These are phyloP conservation scores for Vaccinium corymbosum DNA, from an alignment of 148 eudicot genomes.

Conservation along the genomic window DNA sequence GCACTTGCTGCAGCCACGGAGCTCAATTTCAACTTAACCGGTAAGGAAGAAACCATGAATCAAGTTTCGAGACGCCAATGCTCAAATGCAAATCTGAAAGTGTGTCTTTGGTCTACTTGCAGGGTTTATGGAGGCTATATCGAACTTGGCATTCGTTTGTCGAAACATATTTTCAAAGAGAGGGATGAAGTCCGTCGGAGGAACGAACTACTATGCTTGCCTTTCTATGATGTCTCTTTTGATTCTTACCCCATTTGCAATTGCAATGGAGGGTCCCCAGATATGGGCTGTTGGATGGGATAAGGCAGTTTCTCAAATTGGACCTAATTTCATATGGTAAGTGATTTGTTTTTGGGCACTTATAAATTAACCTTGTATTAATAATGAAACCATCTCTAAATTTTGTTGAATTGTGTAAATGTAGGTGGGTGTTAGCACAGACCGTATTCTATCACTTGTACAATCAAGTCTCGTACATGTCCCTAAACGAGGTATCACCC, in stretches of 20 bases:
- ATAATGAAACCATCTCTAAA: background rate
- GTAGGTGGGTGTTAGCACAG: slow-evolving; percentile 52
- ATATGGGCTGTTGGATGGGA: slow-evolving; percentile 51
- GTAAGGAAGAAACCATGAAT: slow-evolving; percentile 14
- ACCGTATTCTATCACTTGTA: slow-evolving; percentile 53
- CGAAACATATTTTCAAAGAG: slow-evolving; percentile 49
- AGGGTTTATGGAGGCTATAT: slow-evolving; percentile 53
- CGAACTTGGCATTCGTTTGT: slow-evolving; percentile 46
- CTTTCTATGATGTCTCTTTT: slow-evolving; percentile 45
- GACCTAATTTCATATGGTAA: slow-evolving; percentile 44
- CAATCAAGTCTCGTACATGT: slow-evolving; percentile 59
- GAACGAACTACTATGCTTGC: slow-evolving; percentile 48
- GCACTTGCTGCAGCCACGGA: slow-evolving; percentile 49
- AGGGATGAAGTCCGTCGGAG: slow-evolving; percentile 49
- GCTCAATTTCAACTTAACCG: slow-evolving; percentile 47
- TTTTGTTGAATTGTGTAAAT: background rate
- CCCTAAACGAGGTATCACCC: slow-evolving; percentile 48
- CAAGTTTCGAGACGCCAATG: slow-evolving; percentile 23
- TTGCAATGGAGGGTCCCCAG: slow-evolving; percentile 55
- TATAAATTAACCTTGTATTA: background rate
- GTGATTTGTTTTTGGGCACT: background rate
- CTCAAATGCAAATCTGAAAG: background rate
- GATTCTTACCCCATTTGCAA: slow-evolving; percentile 51
- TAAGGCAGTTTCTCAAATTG: slow-evolving; percentile 40
- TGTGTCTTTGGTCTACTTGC: background rate